Percentiles rank a stretch among this genome's conserved stretches.
These are phyloP conservation scores for Calonectria honghensis DNA, from an alignment of 2,329 filamentous ascomycete species.

Conservation along the genomic window DNA sequence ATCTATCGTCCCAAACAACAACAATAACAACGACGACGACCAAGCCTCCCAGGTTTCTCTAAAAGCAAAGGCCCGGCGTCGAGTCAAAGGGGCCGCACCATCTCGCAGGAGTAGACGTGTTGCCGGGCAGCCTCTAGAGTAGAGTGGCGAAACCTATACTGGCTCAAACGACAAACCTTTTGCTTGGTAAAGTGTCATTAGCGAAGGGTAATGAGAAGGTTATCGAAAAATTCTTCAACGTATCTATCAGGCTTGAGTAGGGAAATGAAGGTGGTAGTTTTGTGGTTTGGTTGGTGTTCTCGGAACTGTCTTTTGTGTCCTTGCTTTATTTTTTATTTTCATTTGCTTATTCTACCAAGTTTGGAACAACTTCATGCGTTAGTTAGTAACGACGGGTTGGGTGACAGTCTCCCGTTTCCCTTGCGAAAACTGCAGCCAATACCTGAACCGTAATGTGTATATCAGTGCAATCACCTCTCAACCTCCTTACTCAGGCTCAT, in stretches of 20 bases:
- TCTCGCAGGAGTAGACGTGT: background rate
- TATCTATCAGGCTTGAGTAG: background rate
- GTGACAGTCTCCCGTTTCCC: background rate
- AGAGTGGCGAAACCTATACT: background rate
- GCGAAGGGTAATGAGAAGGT: background rate
- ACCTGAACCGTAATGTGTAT: background rate
- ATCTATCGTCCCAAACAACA: background rate
- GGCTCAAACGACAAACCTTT: background rate
- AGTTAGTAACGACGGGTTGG: background rate
- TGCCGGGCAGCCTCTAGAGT: background rate
- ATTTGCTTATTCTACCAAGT: background rate
- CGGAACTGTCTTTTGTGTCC: background rate
- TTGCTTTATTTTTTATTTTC: background rate
- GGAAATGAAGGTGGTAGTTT: background rate
- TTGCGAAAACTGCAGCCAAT: background rate
- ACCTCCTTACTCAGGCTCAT: background rate
- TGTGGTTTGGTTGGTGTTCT: background rate
- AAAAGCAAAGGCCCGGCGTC: background rate
- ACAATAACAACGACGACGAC: background rate
- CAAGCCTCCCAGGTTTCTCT: background rate
- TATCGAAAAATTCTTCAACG: background rate
- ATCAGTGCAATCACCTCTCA: background rate
- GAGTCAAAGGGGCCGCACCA: background rate
- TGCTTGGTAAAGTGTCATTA: background rate
- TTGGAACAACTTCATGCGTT: background rate